Evolutionary conservation across 345 rosid species (phyloP).

Genomic region (Arabidopsis arenosa): DNA sequence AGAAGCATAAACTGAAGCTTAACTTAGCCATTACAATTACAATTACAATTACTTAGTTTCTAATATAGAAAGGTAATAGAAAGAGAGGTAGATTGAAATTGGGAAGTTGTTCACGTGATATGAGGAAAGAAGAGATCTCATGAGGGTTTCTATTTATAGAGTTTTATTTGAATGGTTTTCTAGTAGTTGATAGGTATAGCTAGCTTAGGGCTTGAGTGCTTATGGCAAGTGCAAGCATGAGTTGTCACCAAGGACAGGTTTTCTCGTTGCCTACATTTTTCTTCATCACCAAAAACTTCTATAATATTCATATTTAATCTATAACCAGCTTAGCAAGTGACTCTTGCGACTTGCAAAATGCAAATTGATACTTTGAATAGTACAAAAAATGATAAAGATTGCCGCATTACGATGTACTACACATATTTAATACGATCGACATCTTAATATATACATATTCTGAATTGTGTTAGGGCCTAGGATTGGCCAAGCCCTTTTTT

Average conservation of each 20-base stretch:
- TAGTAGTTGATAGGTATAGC: slow-evolving; percentile 31
- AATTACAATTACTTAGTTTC: background rate
- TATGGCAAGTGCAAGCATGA: slow-evolving; percentile 41
- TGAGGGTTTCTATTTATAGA: slow-evolving; percentile 42
- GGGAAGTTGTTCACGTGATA: slow-evolving; percentile 28
- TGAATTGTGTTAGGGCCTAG: slow-evolving; percentile 28
- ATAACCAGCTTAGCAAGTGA: slow-evolving; percentile 31
- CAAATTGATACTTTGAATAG: slow-evolving; percentile 38
- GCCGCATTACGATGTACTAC: slow-evolving; percentile 31
- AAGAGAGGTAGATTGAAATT: slow-evolving; percentile 8
- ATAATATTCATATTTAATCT: slow-evolving; percentile 23
- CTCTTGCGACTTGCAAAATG: slow-evolving; percentile 43
- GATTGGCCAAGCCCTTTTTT: slow-evolving; percentile 27
- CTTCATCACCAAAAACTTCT: slow-evolving; percentile 27
- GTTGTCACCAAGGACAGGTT: slow-evolving; percentile 39
- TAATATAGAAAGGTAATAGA: slow-evolving; percentile 1
- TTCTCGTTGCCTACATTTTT: slow-evolving; percentile 31
- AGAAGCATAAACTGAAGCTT: slow-evolving; percentile 28
- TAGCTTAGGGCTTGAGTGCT: slow-evolving; percentile 36
- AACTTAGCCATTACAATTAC: slow-evolving; percentile 39
- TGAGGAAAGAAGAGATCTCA: slow-evolving; percentile 42
- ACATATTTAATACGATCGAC: slow-evolving; percentile 36
- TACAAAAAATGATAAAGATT: slow-evolving; percentile 27
- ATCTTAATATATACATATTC: slow-evolving; percentile 26
- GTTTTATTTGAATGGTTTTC: slow-evolving; percentile 30